These are phyloP conservation scores for Cercospora berteroae DNA, from an alignment of 2,329 filamentous ascomycete species.

Conservation along the genomic window DNA sequence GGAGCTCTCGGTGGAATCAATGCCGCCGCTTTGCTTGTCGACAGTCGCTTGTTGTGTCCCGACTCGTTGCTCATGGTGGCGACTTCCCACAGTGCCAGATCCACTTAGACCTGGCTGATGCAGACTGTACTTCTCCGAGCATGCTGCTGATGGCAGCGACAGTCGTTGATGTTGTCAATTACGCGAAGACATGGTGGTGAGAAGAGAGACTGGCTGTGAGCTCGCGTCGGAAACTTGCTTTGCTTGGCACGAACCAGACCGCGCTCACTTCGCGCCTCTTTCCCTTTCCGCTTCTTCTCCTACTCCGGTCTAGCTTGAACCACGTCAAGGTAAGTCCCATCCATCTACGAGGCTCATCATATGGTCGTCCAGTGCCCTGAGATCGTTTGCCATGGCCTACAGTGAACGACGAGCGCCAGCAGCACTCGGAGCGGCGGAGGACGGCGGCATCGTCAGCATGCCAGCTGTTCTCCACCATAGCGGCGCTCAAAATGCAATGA, in stretches of 20 bases:
- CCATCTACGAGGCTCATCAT: background rate
- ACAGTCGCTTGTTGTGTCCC: constrained; percentile 4
- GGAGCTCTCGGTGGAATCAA: constrained; percentile 21
- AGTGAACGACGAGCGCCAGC: background rate
- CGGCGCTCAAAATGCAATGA: background rate
- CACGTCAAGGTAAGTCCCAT: background rate
- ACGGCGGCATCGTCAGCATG: background rate
- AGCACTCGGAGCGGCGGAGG: background rate
- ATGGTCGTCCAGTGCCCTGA: background rate
- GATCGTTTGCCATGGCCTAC: background rate
- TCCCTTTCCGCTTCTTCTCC: background rate
- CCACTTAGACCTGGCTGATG: constrained; percentile 3
- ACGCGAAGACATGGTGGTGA: background rate
- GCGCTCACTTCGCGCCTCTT: background rate
- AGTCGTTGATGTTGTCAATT: background rate
- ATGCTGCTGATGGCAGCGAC: constrained; percentile 3
- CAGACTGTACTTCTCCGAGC: background rate
- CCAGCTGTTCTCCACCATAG: background rate
- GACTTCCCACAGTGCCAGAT: constrained; percentile 9
- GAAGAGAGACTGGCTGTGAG: background rate
- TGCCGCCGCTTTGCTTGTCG: constrained; percentile 3
- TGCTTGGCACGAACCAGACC: background rate
- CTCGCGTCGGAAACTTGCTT: background rate
- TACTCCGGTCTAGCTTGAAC: background rate
- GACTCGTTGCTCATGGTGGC: constrained; percentile 8